Evolutionary conservation across 352 stramenopile genomes (phyloP), one percentile per base, ranked within the genome.

Genomic region (Globisporangium irregulare): DNA sequence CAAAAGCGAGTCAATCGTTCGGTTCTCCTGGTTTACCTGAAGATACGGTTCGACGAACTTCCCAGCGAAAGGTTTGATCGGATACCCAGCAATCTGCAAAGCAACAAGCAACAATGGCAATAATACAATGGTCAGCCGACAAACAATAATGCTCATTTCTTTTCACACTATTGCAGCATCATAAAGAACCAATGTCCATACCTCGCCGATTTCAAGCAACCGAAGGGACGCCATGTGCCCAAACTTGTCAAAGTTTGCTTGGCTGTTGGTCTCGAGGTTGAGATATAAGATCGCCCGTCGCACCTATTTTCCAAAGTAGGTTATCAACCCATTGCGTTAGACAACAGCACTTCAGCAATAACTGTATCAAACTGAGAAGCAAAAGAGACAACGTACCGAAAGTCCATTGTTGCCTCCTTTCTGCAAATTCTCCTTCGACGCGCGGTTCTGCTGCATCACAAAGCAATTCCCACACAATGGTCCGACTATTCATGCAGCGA

Each of bases 61-160:
- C 20, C 80, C 76, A n/a, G 86, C 84, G 67, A 94, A 94, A 4
- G 86, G 86, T 46, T 88, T 90, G 54, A 94, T 90, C 12, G 86
- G 86, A 36, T 94, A 94, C 2, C 86, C 84, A 51, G 86, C 80
- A 56, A 92, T 87, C 74, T 94, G 46, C 18, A 22, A 43, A 7
- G 22, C 36, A 62, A 6, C 53, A 57, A 7, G 66, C 12, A 14
- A 41, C n/a, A 62, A 25, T 64, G 25, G 22, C 20, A 18, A 70
- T 38, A 36, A 25, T 5, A 18, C 14, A 43, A 25, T 32, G 12
- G 4, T 64, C 1, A 59, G 48, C 24, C 10, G 62, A 32, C 27
- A 32, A 32, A 32, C 27, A 12, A 57, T 20, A 41, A 24, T 5
- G 32, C 4, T n/a, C 6, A 36, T 6, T 36, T 7, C 27, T 9